Evolutionary conservation across 2,329 filamentous ascomycete genomes (phyloP), one percentile per base, ranked within the genome.

Genomic region (Rachicladosporium sp.): DNA sequence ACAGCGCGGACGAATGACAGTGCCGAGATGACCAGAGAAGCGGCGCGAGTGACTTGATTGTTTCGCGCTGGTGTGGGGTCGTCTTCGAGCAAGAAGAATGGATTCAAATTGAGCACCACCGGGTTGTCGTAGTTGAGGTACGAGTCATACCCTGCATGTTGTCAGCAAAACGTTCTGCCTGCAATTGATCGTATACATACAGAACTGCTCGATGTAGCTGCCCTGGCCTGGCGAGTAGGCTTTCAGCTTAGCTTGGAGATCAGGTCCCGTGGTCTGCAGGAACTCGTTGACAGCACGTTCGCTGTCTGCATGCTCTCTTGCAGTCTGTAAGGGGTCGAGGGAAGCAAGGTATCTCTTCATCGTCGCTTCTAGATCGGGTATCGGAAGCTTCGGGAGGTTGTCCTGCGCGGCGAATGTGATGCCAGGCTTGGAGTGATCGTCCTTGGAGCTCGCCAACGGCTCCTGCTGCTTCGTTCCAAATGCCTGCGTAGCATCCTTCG

Each of bases 121-220:
- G 91, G 88, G 55, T 95, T 96, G 59, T 96, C 91, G 57, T 82
- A 98, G 65, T 96, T 96, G 46, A 98, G 71, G 57, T 96, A 98
- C 23, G 91, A 96, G 60, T 98, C 91, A 59, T 96, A 96, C 91
- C 88, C 88, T 94, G 45, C 23, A 33, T 4, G 3, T 19, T 39
- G 10, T 48, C 23, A 43, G 44, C 27, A 31, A 8, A 11, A 9
- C 7, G 29, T 31, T 11, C 1, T 9, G 11, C 4, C 29, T 29
- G 19, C 10, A n/a, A 33, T 19, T 6, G n/a, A 10, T 15, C 10
- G 3, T 19, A 10, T 7, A 73, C 84, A 58, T 74, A 94, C 89
- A 98, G 53, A 98, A 98, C 55, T 98, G 91, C 59, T 96, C 91
- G 52, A 98, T 96, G 58, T 95, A 98, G 62, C 89, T 96, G 30